phyloP scores from a whole-genome alignment of 768 basidiomycete species.

The Suillus bovinus region DNA sequence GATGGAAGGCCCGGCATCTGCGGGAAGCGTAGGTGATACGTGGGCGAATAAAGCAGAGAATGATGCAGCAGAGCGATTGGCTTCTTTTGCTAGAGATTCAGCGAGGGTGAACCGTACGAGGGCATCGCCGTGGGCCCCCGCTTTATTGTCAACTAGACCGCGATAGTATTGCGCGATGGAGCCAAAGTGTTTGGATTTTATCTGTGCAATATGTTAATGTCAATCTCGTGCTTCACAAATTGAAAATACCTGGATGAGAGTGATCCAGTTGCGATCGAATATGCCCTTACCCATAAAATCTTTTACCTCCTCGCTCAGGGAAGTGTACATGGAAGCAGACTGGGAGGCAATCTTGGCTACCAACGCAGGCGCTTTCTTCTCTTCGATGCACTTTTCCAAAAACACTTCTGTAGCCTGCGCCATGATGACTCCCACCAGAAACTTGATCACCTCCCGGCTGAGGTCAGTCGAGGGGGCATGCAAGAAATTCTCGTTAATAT shows the following conservation, averaged over 20 bases:
- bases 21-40: constrained; percentile 78
- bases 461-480: constrained; percentile 97
- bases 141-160: constrained; percentile 70
- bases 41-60: constrained; percentile 75
- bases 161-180: constrained; percentile 90
- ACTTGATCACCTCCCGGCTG: constrained; percentile 91
- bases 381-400: constrained; percentile 90
- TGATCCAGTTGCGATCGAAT: constrained; percentile 93
- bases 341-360: constrained; percentile 85
- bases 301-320: constrained; percentile 88
- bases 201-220: constrained; percentile 42
- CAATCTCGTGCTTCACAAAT: neutral
- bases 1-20: constrained; percentile 81
- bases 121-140: constrained; percentile 83
- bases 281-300: constrained; percentile 97
- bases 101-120: constrained; percentile 79
- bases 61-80: constrained; percentile 61
- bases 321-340: constrained; percentile 76
- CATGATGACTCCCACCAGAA: constrained; percentile 82
- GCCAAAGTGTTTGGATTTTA: constrained; percentile 88
- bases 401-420: constrained; percentile 97
- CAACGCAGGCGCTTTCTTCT: constrained; percentile 82
- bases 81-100: constrained; percentile 82
- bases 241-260: constrained; percentile 68
- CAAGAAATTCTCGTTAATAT: constrained; percentile 99